Evolutionary conservation across 1,139 yeast genomes (phyloP).

Genomic region (Yamadazyma sp.): DNA sequence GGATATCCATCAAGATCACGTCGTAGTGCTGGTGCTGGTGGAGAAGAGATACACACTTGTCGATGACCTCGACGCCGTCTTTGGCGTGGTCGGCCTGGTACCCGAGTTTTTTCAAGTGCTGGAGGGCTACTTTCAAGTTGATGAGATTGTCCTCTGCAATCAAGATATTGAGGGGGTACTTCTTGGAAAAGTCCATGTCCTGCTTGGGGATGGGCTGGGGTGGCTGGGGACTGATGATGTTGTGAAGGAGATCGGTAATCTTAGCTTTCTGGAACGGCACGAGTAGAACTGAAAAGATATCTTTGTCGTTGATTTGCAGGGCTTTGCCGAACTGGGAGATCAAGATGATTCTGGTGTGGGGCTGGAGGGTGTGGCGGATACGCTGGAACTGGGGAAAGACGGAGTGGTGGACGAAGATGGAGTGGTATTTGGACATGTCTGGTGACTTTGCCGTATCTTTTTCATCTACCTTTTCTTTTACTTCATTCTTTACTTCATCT

Average conservation of each 20-base stretch:
- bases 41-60: conserved; percentile 31
- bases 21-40: conserved; percentile 42
- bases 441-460: too few species aligned
- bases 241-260: conserved; percentile 34
- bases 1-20: conserved; percentile 54
- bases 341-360: conserved; percentile 15
- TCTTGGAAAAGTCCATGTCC: conserved; percentile 20
- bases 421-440: not conserved
- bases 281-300: conserved; percentile 26
- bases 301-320: conserved; percentile 20
- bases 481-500: too few species aligned
- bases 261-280: conserved; percentile 45
- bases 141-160: conserved; percentile 56
- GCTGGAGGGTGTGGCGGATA: not conserved
- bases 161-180: conserved; percentile 44
- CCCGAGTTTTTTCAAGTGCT: conserved; percentile 53
- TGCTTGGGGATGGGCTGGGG: conserved; percentile 12
- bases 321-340: conserved; percentile 32
- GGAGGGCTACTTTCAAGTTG: conserved; percentile 51
- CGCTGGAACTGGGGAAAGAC: conserved; percentile 2
- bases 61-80: conserved; percentile 52
- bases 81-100: conserved; percentile 56
- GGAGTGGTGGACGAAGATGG: conserved; percentile 1
- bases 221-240: conserved; percentile 29
- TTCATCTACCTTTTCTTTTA: too few species aligned